Evolutionary conservation across 1,284 basidiomycete genomes (phyloP).

Genomic region (Calocybe gambosa): DNA sequence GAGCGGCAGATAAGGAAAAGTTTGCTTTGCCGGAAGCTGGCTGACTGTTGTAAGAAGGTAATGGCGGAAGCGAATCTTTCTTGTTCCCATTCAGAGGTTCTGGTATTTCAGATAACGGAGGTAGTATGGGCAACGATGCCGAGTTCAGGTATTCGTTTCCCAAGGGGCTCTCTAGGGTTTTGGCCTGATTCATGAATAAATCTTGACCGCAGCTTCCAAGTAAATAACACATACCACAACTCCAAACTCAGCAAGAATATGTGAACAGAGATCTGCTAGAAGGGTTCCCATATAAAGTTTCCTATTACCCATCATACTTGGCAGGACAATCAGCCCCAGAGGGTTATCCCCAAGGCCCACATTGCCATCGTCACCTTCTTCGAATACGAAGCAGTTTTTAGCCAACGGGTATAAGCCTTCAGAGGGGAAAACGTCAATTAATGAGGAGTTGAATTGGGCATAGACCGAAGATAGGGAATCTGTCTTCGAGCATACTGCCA

Average conservation of each 20-base stretch:
- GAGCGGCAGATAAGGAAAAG: conserved; percentile 35
- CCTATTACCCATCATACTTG: conserved; percentile 74
- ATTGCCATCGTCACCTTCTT: conserved; percentile 59
- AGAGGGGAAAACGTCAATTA: conserved; percentile 59
- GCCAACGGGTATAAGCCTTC: conserved; percentile 71
- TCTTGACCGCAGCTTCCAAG: conserved; percentile 11
- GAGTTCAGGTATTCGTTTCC: conserved; percentile 75
- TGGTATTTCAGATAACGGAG: conserved; percentile 53
- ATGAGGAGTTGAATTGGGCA: conserved; percentile 55
- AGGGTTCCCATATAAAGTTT: conserved; percentile 80
- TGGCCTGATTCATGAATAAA: conserved; percentile 37
- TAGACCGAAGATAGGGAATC: conserved; percentile 56
- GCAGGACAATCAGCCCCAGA: conserved; percentile 68
- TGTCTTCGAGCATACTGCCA: conserved; percentile 58
- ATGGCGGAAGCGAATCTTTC: conserved; percentile 36
- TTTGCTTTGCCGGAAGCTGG: conserved; percentile 44
- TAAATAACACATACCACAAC: conserved; percentile 49
- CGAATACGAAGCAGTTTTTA: conserved; percentile 73
- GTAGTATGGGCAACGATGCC: conserved; percentile 52
- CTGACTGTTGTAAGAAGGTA: conserved; percentile 49
- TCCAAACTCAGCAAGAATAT: conserved; percentile 78
- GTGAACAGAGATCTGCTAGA: conserved; percentile 80
- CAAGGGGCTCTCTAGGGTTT: conserved; percentile 61
- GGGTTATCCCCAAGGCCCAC: conserved; percentile 50
- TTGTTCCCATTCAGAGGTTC: conserved; percentile 42